Evolutionary conservation across 2,329 filamentous ascomycete species (phyloP).

Genomic region (Pseudocercospora ulei): DNA sequence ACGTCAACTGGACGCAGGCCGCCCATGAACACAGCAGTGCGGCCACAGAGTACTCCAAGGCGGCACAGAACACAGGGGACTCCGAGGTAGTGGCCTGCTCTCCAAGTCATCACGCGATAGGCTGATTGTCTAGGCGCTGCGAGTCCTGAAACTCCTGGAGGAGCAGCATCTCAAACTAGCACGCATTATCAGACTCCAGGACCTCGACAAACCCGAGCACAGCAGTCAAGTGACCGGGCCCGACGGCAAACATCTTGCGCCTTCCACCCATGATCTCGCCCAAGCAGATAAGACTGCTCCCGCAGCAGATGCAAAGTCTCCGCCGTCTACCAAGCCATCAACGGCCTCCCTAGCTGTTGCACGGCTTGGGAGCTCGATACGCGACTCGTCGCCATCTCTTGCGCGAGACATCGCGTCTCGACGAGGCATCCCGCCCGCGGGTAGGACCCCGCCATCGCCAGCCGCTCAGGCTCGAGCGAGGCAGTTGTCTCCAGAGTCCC

Average conservation of each 20-base stretch:
- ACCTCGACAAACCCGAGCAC: slow-evolving; percentile 8
- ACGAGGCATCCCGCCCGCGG: slow-evolving; percentile 31
- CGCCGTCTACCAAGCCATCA: slow-evolving; percentile 11
- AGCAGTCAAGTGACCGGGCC: too few relatives aligned
- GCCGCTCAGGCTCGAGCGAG: slow-evolving; percentile 29
- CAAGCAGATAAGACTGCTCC: slow-evolving; percentile 24
- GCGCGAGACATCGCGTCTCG: slow-evolving; percentile 36
- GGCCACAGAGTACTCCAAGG: slow-evolving; percentile 77
- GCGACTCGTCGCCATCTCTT: slow-evolving; percentile 33
- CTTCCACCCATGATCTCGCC: slow-evolving; percentile 42
- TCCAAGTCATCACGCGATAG: not conserved
- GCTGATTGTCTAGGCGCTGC: slow-evolving; percentile 57
- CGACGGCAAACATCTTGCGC: slow-evolving; percentile 9
- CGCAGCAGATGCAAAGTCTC: not conserved
- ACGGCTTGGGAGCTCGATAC: slow-evolving; percentile 23
- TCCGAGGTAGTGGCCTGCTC: slow-evolving; percentile 40
- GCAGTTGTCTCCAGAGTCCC: slow-evolving; percentile 30
- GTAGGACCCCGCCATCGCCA: slow-evolving; percentile 23
- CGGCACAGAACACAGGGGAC: slow-evolving; percentile 61
- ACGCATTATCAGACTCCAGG: slow-evolving; percentile 63
- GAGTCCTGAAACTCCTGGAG: slow-evolving; percentile 76
- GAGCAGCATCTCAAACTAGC: slow-evolving; percentile 78
- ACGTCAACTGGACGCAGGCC: slow-evolving; percentile 65
- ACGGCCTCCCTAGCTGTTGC: slow-evolving; percentile 26
- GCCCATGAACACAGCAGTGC: slow-evolving; percentile 81